These are phyloP conservation scores for Gracilaria gracilis DNA, from an alignment of 23 red algal species.

Conservation along the genomic window DNA sequence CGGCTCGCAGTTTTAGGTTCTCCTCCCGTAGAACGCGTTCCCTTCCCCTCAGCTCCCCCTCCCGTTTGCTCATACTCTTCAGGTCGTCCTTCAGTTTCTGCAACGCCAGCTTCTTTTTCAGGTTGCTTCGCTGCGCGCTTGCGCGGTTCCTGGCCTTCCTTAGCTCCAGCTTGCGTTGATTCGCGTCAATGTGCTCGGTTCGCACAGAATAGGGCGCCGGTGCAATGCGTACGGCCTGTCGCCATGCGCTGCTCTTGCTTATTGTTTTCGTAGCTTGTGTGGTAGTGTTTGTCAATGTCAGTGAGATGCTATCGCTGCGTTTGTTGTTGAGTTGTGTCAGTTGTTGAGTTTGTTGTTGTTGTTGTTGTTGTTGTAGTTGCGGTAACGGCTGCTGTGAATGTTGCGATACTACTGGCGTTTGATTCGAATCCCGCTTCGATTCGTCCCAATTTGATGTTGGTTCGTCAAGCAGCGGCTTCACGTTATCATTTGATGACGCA, in stretches of 20 bases:
- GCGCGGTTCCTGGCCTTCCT: conserved; percentile 34
- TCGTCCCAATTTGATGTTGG: background rate
- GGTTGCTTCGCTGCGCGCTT: conserved; percentile 42
- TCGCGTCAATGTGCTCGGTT: background rate
- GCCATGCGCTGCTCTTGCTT: background rate
- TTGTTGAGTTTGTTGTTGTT: background rate
- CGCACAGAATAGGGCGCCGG: background rate
- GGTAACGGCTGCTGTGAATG: too few species aligned
- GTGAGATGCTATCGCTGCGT: background rate
- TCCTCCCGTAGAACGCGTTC: conserved; percentile 38
- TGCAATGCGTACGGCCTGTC: conserved; percentile 2
- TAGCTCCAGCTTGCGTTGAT: conserved; percentile 24
- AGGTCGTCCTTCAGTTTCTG: conserved; percentile 35
- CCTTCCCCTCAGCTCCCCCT: background rate
- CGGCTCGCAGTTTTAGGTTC: conserved; percentile 27
- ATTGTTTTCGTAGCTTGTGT: background rate
- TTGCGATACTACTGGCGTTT: too few species aligned
- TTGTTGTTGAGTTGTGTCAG: background rate
- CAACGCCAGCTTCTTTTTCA: conserved; percentile 49
- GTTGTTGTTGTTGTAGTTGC: background rate
- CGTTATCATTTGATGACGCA: background rate
- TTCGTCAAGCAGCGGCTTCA: background rate
- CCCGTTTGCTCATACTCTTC: background rate
- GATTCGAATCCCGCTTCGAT: background rate
- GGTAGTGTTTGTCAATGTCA: background rate